Percentiles rank a stretch among this genome's conserved stretches.
Conservation (phyloP, 768 basidiomycete genomes). For the Phlebiopsis flavidoalba region DNA sequence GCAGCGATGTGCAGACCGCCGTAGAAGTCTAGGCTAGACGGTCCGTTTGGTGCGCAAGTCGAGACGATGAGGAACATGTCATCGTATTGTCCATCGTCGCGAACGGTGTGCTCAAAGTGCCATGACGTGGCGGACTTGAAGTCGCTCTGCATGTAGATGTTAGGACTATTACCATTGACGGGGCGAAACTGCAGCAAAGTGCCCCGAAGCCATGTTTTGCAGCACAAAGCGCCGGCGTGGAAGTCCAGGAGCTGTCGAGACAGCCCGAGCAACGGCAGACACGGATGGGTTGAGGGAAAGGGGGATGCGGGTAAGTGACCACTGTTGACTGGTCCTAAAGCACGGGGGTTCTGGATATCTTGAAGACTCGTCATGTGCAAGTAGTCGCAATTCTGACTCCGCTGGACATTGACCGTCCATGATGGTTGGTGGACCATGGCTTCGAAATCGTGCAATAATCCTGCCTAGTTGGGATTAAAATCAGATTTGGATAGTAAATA, state of each 20-base stretch:
- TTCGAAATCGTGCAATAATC: conserved; percentile 2
- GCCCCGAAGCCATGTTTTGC: background rate
- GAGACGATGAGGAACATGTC: background rate
- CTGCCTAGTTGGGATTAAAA: background rate
- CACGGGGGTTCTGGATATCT: background rate
- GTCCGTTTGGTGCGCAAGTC: background rate
- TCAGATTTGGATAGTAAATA: background rate
- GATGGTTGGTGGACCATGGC: background rate
- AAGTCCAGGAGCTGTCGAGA: background rate
- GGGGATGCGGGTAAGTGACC: background rate
- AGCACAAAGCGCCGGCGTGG: background rate
- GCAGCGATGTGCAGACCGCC: background rate
- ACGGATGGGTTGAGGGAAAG: background rate
- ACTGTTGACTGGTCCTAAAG: background rate
- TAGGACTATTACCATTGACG: background rate
- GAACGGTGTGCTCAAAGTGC: background rate
- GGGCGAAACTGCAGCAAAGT: background rate
- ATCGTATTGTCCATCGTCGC: background rate
- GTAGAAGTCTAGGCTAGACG: background rate
- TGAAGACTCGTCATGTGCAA: background rate
- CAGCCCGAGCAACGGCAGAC: background rate
- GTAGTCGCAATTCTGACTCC: background rate
- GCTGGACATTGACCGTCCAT: background rate
- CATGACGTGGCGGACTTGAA: background rate
- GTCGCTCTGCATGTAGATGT: background rate